These are phyloP conservation scores for Spinacia oleracea DNA, from an alignment of 179 eudicot genomes.

Conservation along the genomic window DNA sequence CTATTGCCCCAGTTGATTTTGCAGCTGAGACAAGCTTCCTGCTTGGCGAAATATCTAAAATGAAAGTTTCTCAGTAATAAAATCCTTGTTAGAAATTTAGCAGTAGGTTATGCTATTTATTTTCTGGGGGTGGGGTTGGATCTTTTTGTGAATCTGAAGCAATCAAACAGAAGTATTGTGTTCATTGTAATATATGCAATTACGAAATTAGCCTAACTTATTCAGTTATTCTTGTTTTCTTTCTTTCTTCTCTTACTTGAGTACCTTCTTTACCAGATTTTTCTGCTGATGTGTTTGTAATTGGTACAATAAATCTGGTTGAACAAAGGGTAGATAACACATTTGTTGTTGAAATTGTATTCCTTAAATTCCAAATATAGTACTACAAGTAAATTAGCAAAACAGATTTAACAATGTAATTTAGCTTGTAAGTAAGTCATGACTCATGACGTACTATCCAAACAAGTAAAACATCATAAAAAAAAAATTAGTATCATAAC, in stretches of 20 bases:
- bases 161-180: slow-evolving; percentile 12
- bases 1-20: slow-evolving; percentile 68
- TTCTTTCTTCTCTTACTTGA: background rate
- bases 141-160: background rate
- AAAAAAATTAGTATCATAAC: too few relatives aligned
- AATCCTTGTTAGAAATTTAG: background rate
- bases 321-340: too few relatives aligned
- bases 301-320: background rate
- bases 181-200: slow-evolving; percentile 33
- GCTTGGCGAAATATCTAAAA: slow-evolving; percentile 65
- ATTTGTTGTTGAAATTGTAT: too few relatives aligned
- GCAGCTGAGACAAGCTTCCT: slow-evolving; percentile 77
- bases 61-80: slow-evolving; percentile 43
- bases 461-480: too few relatives aligned
- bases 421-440: too few relatives aligned
- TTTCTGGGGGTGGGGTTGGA: background rate
- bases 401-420: too few relatives aligned
- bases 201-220: background rate
- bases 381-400: too few relatives aligned
- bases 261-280: background rate
- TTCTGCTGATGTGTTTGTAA: background rate
- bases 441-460: too few relatives aligned
- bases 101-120: slow-evolving; percentile 8
- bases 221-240: background rate
- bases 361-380: too few relatives aligned